phyloP scores from a whole-genome alignment of 768 basidiomycete genomes.

The Pleurotus tuoliensis region DNA sequence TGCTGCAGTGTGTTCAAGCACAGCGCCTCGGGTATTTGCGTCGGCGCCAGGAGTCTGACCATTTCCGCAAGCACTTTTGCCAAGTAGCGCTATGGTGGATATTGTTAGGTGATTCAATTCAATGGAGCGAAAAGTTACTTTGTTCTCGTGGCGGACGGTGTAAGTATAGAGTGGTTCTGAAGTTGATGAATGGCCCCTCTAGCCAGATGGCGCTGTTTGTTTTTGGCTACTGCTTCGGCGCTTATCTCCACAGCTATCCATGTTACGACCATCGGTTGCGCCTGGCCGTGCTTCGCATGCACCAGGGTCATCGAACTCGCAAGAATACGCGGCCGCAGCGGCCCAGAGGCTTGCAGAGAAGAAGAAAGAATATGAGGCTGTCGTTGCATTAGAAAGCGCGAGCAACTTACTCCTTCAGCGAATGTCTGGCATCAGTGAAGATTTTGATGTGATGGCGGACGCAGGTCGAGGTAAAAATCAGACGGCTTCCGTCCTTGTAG shows the following conservation, averaged over 20 bases:
- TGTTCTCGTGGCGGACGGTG: too few relatives aligned
- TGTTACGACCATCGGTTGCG: constrained; percentile 56
- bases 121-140: too few relatives aligned
- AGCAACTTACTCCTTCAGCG: constrained; percentile 62
- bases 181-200: too few relatives aligned
- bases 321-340: constrained; percentile 44
- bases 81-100: too few relatives aligned
- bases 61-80: too few relatives aligned
- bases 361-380: constrained; percentile 78
- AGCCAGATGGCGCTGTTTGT: too few relatives aligned
- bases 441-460: constrained; percentile 75
- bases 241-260: neutral
- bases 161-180: too few relatives aligned
- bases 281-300: constrained; percentile 48
- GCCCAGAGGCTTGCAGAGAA: constrained; percentile 62
- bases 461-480: constrained; percentile 58
- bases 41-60: too few relatives aligned
- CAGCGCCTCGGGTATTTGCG: too few relatives aligned
- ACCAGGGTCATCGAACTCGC: constrained; percentile 27
- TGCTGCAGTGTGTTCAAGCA: too few relatives aligned
- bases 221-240: too few relatives aligned
- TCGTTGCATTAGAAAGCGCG: constrained; percentile 65
- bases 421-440: constrained; percentile 64
- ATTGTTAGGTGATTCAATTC: too few relatives aligned
- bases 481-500: constrained; percentile 1